Conservation (phyloP, 768 basidiomycete species). For the Erythrobasidium yunnanense region DNA sequence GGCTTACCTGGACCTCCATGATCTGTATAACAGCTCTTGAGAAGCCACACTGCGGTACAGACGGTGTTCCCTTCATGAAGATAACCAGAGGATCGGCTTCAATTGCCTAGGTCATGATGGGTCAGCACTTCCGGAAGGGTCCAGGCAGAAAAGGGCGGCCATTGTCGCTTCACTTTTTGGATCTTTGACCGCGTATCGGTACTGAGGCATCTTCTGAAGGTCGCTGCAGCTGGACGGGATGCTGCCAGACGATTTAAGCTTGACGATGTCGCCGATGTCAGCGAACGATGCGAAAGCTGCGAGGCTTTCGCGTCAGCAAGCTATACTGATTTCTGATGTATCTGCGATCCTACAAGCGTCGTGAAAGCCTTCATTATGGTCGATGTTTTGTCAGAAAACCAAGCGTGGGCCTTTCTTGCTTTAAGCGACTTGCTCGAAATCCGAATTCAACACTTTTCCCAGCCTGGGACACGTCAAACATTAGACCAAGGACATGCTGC, state of each 20-base stretch:
- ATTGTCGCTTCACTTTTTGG: background rate
- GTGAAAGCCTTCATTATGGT: background rate
- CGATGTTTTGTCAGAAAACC: no score
- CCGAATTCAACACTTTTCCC: background rate
- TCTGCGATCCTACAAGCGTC: constrained; percentile 8
- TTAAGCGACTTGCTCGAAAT: background rate
- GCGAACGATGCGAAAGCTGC: background rate
- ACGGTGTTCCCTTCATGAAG: constrained; percentile 95
- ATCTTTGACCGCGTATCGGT: constrained; percentile 18
- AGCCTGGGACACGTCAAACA: background rate
- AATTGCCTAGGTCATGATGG: constrained; percentile 49
- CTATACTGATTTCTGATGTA: no score
- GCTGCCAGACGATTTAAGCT: constrained; percentile 1
- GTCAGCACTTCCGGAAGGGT: background rate
- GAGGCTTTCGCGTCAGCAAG: background rate
- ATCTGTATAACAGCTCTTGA: constrained; percentile 87
- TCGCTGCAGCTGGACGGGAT: background rate
- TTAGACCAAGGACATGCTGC: background rate
- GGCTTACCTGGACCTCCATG: constrained; percentile 50
- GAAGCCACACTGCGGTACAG: constrained; percentile 83
- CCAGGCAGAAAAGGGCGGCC: background rate
- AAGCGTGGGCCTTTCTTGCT: no score
- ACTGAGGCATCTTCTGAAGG: constrained; percentile 8
- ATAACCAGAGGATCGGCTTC: constrained; percentile 68
- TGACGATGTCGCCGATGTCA: background rate